A percentile compares a stretch with the other conserved stretches of the same genome.
phyloP scores from a whole-genome alignment of 192 early-diverging fungal species.

The Coemansia biformis region DNA sequence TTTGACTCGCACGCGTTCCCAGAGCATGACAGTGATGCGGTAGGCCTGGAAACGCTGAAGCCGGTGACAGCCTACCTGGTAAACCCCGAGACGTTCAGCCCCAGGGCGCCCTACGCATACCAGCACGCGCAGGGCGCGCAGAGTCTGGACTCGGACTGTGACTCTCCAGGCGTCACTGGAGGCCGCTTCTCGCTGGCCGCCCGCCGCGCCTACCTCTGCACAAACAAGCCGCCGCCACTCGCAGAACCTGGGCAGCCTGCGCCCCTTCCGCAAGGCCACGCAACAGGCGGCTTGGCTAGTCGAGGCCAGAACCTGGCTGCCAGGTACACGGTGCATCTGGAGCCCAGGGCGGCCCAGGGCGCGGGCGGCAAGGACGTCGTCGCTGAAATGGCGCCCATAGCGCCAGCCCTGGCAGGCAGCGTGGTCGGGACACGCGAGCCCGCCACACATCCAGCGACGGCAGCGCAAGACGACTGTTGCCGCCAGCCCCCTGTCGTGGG shows the following conservation, averaged over 20 bases:
- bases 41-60: slow-evolving; percentile 16
- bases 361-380: too few relatives aligned
- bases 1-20: slow-evolving; percentile 45
- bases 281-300: too few relatives aligned
- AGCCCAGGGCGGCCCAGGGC: not conserved
- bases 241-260: too few relatives aligned
- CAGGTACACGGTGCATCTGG: not conserved
- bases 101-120: slow-evolving; percentile 5
- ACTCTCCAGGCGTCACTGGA: not conserved
- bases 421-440: too few relatives aligned
- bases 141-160: not conserved
- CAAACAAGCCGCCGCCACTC: not conserved
- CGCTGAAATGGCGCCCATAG: too few relatives aligned
- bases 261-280: too few relatives aligned
- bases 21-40: slow-evolving; percentile 13
- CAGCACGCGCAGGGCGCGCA: not conserved
- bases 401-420: too few relatives aligned
- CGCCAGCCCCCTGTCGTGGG: slow-evolving; percentile 15
- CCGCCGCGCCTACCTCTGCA: slow-evolving; percentile 4
- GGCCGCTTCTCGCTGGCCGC: not conserved
- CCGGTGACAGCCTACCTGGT: slow-evolving; percentile 1
- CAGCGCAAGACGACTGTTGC: slow-evolving; percentile 2
- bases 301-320: not conserved
- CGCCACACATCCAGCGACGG: not conserved
- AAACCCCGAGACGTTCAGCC: slow-evolving; percentile 32